phyloP scores from a whole-genome alignment of 176 grass and related monocot genomes.

The Stipa capillata region DNA sequence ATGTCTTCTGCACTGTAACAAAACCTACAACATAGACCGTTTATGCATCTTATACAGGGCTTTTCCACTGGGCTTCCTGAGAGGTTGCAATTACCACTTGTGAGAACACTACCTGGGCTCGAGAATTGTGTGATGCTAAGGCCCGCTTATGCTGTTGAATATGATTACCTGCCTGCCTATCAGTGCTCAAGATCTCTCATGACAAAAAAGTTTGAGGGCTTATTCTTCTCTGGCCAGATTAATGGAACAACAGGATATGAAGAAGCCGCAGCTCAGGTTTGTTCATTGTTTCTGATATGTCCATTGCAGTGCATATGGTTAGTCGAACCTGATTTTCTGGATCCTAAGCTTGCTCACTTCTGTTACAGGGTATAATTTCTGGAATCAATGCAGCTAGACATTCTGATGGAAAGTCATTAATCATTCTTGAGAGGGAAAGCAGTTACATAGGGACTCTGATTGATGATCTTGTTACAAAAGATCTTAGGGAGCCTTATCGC shows the following conservation, averaged over 20 bases:
- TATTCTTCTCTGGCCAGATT: constrained; percentile 99
- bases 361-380: constrained; percentile 75
- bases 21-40: not conserved
- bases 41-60: constrained; percentile 43
- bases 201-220: constrained; percentile 83
- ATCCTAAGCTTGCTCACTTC: constrained; percentile 10
- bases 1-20: not conserved
- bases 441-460: constrained; percentile 94
- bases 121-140: constrained; percentile 97
- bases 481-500: constrained; percentile 93
- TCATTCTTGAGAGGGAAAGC: constrained; percentile 98
- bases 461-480: constrained; percentile 99
- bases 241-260: constrained; percentile 99
- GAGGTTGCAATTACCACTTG: constrained; percentile 68
- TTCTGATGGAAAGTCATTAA: constrained; percentile 74
- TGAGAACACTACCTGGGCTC: constrained; percentile 87
- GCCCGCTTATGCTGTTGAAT: constrained; percentile 95
- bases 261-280: constrained; percentile 94
- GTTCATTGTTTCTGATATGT: constrained; percentile 17
- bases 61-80: constrained; percentile 97
- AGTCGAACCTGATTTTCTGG: not conserved
- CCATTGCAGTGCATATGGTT: not conserved
- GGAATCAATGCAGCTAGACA: constrained; percentile 96
- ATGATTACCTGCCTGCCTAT: constrained; percentile 87
- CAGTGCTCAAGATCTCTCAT: constrained; percentile 98